These are phyloP conservation scores for Acacia melanoxylon DNA, from an alignment of 306 rosid species.

Conservation along the genomic window DNA sequence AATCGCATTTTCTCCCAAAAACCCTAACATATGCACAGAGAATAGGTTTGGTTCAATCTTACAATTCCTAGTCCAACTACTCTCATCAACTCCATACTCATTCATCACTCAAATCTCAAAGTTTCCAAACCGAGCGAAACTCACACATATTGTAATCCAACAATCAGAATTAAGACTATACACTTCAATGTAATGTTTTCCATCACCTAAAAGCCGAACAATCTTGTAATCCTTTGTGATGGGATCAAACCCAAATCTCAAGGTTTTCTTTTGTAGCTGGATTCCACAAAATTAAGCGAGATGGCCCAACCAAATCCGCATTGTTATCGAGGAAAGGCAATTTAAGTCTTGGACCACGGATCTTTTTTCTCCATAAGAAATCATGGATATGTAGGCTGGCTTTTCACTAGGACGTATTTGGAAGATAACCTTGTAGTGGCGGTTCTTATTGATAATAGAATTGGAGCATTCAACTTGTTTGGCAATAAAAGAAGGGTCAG, in stretches of 20 bases:
- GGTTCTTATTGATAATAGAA: background rate
- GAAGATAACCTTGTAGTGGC: background rate
- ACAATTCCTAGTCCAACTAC: background rate
- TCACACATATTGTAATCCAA: background rate
- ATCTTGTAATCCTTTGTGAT: background rate
- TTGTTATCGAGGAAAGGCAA: background rate
- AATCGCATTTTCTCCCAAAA: background rate
- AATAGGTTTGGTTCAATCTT: background rate
- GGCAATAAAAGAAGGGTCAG: background rate
- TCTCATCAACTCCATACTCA: background rate
- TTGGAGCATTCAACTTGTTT: background rate
- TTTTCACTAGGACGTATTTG: too few species aligned
- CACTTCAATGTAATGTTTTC: background rate
- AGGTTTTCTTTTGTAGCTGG: background rate
- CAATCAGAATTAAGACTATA: background rate
- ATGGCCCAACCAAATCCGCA: background rate
- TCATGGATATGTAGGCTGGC: background rate
- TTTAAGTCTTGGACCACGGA: background rate
- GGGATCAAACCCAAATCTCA: background rate
- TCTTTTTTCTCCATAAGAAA: background rate
- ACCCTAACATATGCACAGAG: background rate
- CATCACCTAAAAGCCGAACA: background rate
- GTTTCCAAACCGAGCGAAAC: accelerated
- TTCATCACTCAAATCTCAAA: background rate
- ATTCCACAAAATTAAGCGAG: background rate